These are phyloP conservation scores for Cicer pinnatifidum DNA, from an alignment of 306 rosid genomes.

Conservation along the genomic window DNA sequence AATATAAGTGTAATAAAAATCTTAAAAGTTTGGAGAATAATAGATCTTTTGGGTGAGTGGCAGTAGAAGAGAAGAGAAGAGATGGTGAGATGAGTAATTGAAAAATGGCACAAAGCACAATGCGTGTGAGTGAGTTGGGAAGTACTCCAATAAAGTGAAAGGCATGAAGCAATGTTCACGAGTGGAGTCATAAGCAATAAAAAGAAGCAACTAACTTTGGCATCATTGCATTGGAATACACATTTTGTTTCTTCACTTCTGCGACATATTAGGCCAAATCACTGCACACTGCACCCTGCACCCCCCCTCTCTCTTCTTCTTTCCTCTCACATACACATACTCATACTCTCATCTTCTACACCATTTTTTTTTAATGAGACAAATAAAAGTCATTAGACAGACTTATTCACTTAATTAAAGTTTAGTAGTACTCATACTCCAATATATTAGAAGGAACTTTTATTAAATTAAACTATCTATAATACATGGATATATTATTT, in stretches of 20 bases:
- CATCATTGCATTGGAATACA: slow-evolving; percentile 36
- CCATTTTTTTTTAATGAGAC: background rate
- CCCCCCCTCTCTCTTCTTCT: no score
- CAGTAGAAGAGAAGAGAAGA: no score
- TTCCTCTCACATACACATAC: no score
- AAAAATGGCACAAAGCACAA: slow-evolving; percentile 45
- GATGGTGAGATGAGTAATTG: background rate
- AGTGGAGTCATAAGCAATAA: background rate
- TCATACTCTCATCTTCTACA: no score
- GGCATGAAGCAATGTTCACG: background rate
- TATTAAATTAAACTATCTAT: no score
- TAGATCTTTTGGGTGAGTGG: no score
- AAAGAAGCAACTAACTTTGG: slow-evolving; percentile 43
- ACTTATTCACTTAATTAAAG: background rate
- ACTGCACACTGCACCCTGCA: background rate
- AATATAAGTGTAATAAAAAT: no score
- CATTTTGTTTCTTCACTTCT: slow-evolving; percentile 6
- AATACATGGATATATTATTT: no score
- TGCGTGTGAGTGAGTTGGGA: slow-evolving; percentile 32
- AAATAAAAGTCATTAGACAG: background rate
- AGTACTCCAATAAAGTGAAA: background rate
- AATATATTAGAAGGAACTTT: no score
- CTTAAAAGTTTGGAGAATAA: no score
- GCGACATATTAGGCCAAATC: slow-evolving; percentile 28
- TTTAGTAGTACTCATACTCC: no score